These are phyloP conservation scores for Ceratocystis lukuohia DNA, from an alignment of 2,329 filamentous ascomycete genomes.

Conservation along the genomic window DNA sequence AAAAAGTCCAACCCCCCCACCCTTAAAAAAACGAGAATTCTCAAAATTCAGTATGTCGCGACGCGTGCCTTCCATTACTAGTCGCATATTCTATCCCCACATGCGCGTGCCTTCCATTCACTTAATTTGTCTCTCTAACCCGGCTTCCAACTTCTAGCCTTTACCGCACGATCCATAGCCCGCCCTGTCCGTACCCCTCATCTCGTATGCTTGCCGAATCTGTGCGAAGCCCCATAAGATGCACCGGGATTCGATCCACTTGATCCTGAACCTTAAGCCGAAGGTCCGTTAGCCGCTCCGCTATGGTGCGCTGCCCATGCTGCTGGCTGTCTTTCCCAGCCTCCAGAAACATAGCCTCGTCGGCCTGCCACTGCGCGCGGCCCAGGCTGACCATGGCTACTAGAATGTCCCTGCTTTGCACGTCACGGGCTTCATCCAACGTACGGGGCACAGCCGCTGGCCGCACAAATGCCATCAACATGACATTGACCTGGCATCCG, in stretches of 20 bases:
- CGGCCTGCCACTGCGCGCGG: conserved; percentile 34
- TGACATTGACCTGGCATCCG: conserved; percentile 35
- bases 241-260: conserved; percentile 45
- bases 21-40: too few relatives aligned
- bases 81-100: too few relatives aligned
- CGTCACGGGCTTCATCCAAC: conserved; percentile 23
- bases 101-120: neutral
- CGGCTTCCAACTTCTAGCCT: neutral
- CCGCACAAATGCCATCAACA: conserved; percentile 49
- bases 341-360: conserved; percentile 26
- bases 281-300: conserved; percentile 36
- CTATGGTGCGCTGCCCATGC: conserved; percentile 31
- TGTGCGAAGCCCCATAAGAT: conserved; percentile 45
- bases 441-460: conserved; percentile 20
- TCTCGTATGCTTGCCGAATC: conserved; percentile 36
- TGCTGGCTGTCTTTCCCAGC: conserved; percentile 27
- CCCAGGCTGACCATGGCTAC: conserved; percentile 35
- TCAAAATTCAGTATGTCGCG: too few relatives aligned
- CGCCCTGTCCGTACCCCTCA: conserved; percentile 35
- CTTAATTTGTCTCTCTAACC: neutral
- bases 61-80: too few relatives aligned
- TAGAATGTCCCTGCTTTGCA: conserved; percentile 31
- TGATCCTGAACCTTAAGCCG: conserved; percentile 39
- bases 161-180: conserved; percentile 32
- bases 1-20: too few relatives aligned